Evolutionary conservation across 2,329 filamentous ascomycete genomes (phyloP).

Genomic region (Scedosporium minutisporum): DNA sequence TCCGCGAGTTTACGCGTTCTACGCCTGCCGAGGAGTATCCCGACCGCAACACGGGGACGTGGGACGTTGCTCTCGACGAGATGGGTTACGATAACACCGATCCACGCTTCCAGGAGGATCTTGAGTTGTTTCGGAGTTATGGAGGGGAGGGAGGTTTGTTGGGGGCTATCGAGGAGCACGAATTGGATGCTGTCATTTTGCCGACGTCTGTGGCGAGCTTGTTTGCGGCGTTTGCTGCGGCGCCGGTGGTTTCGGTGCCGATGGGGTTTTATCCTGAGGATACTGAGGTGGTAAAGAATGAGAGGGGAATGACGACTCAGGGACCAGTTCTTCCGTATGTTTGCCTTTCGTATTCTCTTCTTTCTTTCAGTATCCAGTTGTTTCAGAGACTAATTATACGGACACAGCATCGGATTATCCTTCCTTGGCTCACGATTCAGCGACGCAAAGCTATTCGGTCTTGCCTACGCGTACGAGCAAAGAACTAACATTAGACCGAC

Average conservation of each 20-base stretch:
- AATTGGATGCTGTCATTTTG: slow-evolving; percentile 50
- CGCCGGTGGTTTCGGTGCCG: slow-evolving; percentile 51
- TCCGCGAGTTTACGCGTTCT: slow-evolving; percentile 44
- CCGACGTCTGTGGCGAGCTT: slow-evolving; percentile 32
- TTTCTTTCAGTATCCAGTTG: background rate
- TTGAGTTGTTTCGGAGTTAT: slow-evolving; percentile 41
- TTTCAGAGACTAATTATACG: background rate
- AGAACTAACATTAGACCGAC: slow-evolving; percentile 25
- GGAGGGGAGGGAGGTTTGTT: slow-evolving; percentile 51
- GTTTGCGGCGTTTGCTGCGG: slow-evolving; percentile 14
- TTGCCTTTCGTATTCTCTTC: background rate
- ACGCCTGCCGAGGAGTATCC: slow-evolving; percentile 50
- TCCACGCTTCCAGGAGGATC: slow-evolving; percentile 45
- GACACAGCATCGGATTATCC: slow-evolving; percentile 43
- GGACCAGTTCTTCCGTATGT: slow-evolving; percentile 13
- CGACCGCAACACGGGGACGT: slow-evolving; percentile 45
- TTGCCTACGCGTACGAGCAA: slow-evolving; percentile 62
- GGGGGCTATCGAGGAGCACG: slow-evolving; percentile 43
- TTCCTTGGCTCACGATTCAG: slow-evolving; percentile 52
- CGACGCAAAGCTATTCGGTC: slow-evolving; percentile 50
- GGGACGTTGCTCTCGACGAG: slow-evolving; percentile 40
- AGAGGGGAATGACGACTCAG: slow-evolving; percentile 9
- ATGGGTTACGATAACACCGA: slow-evolving; percentile 46
- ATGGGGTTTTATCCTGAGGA: slow-evolving; percentile 34
- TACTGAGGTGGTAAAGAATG: slow-evolving; percentile 9